phyloP scores from a whole-genome alignment of 2,329 filamentous ascomycete species.

The Immersiporthe knoxdaviesiana region DNA sequence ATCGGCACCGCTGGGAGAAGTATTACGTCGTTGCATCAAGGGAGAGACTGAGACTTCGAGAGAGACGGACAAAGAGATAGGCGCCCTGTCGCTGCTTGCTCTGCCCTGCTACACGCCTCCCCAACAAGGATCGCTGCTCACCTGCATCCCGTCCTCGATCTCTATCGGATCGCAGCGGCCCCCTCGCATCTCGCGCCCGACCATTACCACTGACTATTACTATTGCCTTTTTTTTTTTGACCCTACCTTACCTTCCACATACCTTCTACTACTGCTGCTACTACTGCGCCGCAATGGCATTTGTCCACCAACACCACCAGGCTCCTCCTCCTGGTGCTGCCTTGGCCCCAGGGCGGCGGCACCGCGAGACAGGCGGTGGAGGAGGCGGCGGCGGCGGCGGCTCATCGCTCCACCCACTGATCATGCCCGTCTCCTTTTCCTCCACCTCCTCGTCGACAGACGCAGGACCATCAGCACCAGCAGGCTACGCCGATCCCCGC shows the following conservation, averaged over 20 bases:
- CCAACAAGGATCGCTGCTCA: background rate
- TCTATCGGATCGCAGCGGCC: background rate
- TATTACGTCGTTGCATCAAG: background rate
- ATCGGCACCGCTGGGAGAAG: background rate
- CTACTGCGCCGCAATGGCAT: slow-evolving; percentile 11
- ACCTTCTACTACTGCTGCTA: no score
- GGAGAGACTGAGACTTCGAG: background rate
- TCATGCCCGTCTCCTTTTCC: slow-evolving; percentile 4
- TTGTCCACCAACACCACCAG: background rate
- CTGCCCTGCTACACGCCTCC: background rate
- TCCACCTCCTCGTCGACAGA: background rate
- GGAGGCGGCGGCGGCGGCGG: no score
- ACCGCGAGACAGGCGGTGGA: background rate
- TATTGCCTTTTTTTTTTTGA: background rate
- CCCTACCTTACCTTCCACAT: background rate
- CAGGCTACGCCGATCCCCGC: background rate
- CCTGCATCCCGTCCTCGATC: background rate
- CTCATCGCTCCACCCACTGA: background rate
- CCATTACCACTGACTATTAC: background rate
- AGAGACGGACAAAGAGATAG: background rate
- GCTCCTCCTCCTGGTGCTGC: background rate
- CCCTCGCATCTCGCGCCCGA: background rate
- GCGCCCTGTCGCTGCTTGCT: background rate
- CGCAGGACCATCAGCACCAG: background rate
- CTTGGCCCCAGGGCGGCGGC: no score